Evolutionary conservation across 2,329 filamentous ascomycete genomes (phyloP), one percentile per base, ranked within the genome.

Genomic region (Aureobasidium namibiae): DNA sequence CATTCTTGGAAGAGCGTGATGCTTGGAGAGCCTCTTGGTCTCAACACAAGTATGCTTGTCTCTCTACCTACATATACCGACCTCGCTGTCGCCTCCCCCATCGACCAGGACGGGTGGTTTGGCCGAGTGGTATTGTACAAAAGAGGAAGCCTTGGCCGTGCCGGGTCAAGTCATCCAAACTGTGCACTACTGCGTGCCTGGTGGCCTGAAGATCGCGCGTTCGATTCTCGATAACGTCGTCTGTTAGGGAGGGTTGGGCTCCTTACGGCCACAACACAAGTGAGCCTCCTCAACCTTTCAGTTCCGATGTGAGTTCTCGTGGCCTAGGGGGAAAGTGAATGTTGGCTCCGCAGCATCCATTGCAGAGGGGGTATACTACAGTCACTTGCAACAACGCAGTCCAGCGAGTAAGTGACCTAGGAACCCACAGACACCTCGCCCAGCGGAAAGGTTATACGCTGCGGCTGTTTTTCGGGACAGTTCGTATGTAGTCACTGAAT

Each of bases 391-490:
- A 56, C 52, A 56, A 56, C 52, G 52, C 52, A 36, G 33, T 13
- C 42, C 29, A 29, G 39, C 52, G 52, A 56, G 52, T 9, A 13
- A 31, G 24, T 44, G 52, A 29, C 52, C 52, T 56, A 45, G 52
- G 39, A 44, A 44, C 52, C 16, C 52, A 26, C 39, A 44, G 23
- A 45, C 52, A 56, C 52, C 52, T 56, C 52, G 52, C 52, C 52
- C 52, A 56, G 52, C 52, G 52, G 52, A 45, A 56, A 56, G 18
- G 52, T 56, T 36, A 56, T 56, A 45, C 52, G 38, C 52, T 56
- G 52, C 52, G 52, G 52, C 39, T 45, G 39, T 56, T 39, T 56
- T 56, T 56, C 52, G 52, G 52, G 39, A 18, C 39, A 16, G 38
- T 56, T 24, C 52, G 52, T 45, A 44, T 56, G 39, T 56, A 44